These are phyloP conservation scores for Skeletonema grethae DNA, from an alignment of 108 stramenopile species.

Conservation along the genomic window DNA sequence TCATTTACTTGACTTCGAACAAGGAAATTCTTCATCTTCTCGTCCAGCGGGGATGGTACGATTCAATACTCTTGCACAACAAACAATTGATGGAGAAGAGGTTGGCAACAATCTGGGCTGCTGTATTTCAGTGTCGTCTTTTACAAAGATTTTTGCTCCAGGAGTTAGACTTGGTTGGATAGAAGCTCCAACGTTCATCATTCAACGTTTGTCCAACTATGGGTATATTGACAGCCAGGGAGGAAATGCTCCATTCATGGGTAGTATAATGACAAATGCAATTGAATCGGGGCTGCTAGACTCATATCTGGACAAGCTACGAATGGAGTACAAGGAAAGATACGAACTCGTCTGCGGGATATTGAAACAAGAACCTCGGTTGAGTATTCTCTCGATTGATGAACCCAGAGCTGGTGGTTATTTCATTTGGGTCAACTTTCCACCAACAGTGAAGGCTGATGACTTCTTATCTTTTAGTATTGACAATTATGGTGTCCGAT, in stretches of 20 bases:
- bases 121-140: slow-evolving; percentile 73
- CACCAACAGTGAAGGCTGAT: slow-evolving; percentile 42
- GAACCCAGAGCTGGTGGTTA: slow-evolving; percentile 57
- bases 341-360: slow-evolving; percentile 36
- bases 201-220: slow-evolving; percentile 42
- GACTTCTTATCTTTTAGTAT: slow-evolving; percentile 48
- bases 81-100: not conserved
- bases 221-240: slow-evolving; percentile 75
- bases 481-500: slow-evolving; percentile 38
- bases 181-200: slow-evolving; percentile 56
- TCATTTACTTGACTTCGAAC: slow-evolving; percentile 70
- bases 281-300: slow-evolving; percentile 50
- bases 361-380: slow-evolving; percentile 37
- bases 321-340: slow-evolving; percentile 48
- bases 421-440: slow-evolving; percentile 69
- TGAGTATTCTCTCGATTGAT: slow-evolving; percentile 29
- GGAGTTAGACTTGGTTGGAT: slow-evolving; percentile 76
- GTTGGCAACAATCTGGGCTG: slow-evolving; percentile 36
- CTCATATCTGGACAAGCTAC: slow-evolving; percentile 48
- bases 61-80: slow-evolving; percentile 30
- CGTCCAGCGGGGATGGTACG: slow-evolving; percentile 61
- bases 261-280: slow-evolving; percentile 52
- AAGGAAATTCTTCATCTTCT: not conserved
- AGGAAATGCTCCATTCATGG: slow-evolving; percentile 65
- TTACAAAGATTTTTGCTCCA: slow-evolving; percentile 76